Base-by-base conservation (phyloP, 805 yeast species). In the Henningerozyma blattae region DNA sequence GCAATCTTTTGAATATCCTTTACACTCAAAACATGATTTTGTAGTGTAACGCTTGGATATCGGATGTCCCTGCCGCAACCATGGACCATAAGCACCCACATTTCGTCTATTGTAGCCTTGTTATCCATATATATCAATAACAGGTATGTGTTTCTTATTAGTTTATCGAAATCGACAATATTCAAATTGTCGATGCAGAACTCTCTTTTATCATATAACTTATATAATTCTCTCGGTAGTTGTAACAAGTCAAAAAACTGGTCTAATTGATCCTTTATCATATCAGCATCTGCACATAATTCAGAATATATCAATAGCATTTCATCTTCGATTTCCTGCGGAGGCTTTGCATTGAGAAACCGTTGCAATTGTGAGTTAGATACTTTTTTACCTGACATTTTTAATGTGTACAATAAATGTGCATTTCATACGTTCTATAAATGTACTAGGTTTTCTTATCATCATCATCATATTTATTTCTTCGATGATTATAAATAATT, bases 111-210 rank as follows among this genome's bases (percentile, higher is more conserved):
- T 0, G 47, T 31, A 2, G 40, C 42, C 15, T 51, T 40, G 37
- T 70, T 62, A 33, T 61, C 57, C 47, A 62, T 51, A 31, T 67
- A 54, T 10, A 61, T 48, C 27, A 69, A 36, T 31, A 69, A 42
- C 19, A 67, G 59, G 28, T 59, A 65, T 2, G 70, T 67, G 31
- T 48, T 49, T 27, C 52, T 48, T 22, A 70, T 34, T 27, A 67
- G 50, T 36, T 59, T 62, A 30, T 68, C 73, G 39, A 70, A 67
- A 43, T 69, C 75, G 10, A 71, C 59, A 3, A 70, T 48, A 24
- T 61, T 45, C 0, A 70, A 63, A 0, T 63, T 68, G 14, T 59
- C 65, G 9, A 68, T 41, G 1, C 54, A 41, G 17, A 67, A 39
- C 9, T 60, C 56, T 0, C 46, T 45, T 1, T 35, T 31, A 3